Evolutionary conservation across 2,329 filamentous ascomycete genomes (phyloP), one percentile per base, ranked within the genome.

Genomic region (Pseudogymnoascus sp.): DNA sequence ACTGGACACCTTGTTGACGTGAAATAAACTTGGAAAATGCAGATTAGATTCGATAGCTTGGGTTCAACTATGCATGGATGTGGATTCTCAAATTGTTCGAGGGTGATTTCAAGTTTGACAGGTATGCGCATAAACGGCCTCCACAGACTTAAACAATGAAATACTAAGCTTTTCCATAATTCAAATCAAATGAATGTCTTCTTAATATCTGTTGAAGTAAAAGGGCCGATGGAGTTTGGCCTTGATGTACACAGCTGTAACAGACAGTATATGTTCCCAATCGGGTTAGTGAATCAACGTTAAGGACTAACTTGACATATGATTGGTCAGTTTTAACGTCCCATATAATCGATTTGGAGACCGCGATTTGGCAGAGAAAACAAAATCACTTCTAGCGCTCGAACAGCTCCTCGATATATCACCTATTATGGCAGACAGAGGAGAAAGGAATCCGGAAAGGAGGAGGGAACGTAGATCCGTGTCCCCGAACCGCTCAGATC

Each of bases 261-360:
- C 16, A 16, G 16, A 16, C 16, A 23, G 21, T 25, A 56, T 56
- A 34, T 34, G 5, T 14, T 34, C 49, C 28, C n/a, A 56, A 21
- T 56, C 28, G 16, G 28, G 49, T 56, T 56, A 56, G 49, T 36
- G 28, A 7, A 7, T 21, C 18, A 14, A 14, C 3, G 14, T 18
- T 56, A 1, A 56, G 3, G 8, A 18, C 49, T 18, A 18, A 34
- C 1, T 12, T 34, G n/a, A 28, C 9, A 34, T 34, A 34, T 56
- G 49, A 56, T 56, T 56, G 49, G 49, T 36, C 49, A 36, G 49
- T 56, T 56, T 56, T 36, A 56, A 56, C 49, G 49, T 56, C 49
- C n/a, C 16, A 14, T 56, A 12, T 9, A 36, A 21, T 56, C 31
- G 49, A 56, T 34, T 56, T 36, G 6, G 49, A 56, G 9, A 14